Evolutionary conservation across 1,284 basidiomycete genomes (phyloP).

Genomic region (Heterobasidion occidentale): DNA sequence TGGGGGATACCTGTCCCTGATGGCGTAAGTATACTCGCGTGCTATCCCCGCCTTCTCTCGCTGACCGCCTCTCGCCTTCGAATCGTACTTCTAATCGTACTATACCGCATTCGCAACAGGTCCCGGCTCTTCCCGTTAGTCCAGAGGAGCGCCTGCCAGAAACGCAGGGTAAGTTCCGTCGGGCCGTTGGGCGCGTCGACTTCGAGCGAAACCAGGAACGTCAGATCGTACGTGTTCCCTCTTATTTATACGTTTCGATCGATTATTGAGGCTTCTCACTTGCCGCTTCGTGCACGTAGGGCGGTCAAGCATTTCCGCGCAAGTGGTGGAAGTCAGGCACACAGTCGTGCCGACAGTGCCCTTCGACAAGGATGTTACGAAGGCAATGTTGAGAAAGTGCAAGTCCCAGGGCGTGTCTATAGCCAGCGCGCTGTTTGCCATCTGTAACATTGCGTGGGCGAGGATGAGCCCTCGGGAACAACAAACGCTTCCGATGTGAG

Average conservation of each 20-base stretch:
- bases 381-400: conserved; percentile 52
- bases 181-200: conserved; percentile 45
- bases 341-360: conserved; percentile 62
- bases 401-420: conserved; percentile 68
- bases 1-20: conserved; percentile 21
- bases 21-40: conserved; percentile 14
- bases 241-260: conserved; percentile 1
- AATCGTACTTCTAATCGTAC: background rate
- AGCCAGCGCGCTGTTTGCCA: conserved; percentile 65
- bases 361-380: conserved; percentile 46
- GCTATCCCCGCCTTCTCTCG: background rate
- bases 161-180: conserved; percentile 27
- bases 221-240: conserved; percentile 35
- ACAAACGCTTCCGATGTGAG: conserved; percentile 48
- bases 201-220: conserved; percentile 43
- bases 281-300: conserved; percentile 25
- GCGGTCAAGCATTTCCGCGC: conserved; percentile 61
- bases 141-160: conserved; percentile 49
- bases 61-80: background rate
- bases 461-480: conserved; percentile 32
- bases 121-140: conserved; percentile 32
- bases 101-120: background rate
- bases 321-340: conserved; percentile 34
- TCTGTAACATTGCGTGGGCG: conserved; percentile 70
- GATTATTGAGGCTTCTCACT: background rate